Evolutionary conservation across 1,284 basidiomycete genomes (phyloP), one percentile per base, ranked within the genome.

Genomic region (Boletus sp.): DNA sequence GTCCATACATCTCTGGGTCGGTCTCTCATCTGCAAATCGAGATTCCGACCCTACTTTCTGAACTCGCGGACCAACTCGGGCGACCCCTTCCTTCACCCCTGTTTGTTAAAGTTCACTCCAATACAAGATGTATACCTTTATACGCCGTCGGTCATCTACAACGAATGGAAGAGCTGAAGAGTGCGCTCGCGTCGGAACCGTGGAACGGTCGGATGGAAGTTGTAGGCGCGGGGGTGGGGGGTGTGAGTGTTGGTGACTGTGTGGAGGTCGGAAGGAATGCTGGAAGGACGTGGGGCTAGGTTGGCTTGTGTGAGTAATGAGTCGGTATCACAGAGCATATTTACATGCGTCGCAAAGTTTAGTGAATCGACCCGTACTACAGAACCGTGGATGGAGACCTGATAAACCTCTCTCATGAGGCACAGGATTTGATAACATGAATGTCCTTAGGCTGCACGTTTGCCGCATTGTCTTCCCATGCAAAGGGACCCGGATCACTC

Each of bases 171-270:
- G 83, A 88, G 63, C 68, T 97, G 48, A 77, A 79, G 54, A 63
- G 68, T 9, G 76, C 76, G 6, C 72, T 92, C 47, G 58, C 52
- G 24, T 68, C 65, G 12, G 71, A 67, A 43, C 73, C 74, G 13
- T 91, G 87, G 84, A 74, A 73, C 1, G 84, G 83, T 5, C 78
- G 80, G 60, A 68, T 97, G 61, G 86, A 86, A 44, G 79, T 98
- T 2, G 78, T 92, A 1, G 96, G 96, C 1, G 91, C 93, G 6
- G 93, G 93, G 12, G 92, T 95, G 35, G 86, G 84, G 0, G 96
- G 94, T 1, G 92, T 96, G 1, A 95, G 94, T 58, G 82, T 98
- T 6, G 92, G 91, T 18, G 96, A 98, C 69, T 96, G 94, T 71
- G 83, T 96, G 31, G 84, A 88, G 66, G 83, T 83, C 6, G 94